phyloP scores from a whole-genome alignment of 129 eudicot genomes.

The Pittosporum tobira region DNA sequence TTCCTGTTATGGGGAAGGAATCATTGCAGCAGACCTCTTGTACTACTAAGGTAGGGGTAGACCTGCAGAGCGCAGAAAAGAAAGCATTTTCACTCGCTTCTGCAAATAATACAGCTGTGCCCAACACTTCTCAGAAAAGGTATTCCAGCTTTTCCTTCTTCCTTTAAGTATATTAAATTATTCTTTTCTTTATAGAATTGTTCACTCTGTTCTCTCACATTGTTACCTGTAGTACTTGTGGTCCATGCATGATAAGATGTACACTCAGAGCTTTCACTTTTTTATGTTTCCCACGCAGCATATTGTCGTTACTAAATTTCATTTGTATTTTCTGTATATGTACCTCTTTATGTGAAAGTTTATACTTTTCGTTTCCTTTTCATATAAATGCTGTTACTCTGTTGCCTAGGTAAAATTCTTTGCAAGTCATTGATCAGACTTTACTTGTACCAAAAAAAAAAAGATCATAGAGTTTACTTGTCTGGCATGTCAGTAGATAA shows the following conservation, averaged over 20 bases:
- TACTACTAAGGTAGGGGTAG: conserved; percentile 20
- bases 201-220: conserved; percentile 8
- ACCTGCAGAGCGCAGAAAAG: conserved; percentile 42
- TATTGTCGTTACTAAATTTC: background rate
- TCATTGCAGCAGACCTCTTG: conserved; percentile 38
- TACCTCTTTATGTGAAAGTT: background rate
- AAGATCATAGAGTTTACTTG: no score
- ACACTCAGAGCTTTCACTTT: conserved; percentile 4
- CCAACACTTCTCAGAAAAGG: conserved; percentile 72
- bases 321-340: background rate
- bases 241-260: conserved; percentile 44
- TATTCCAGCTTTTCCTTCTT: conserved; percentile 15
- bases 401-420: no score
- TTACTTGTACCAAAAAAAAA: no score
- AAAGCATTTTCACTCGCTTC: conserved; percentile 42
- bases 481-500: no score
- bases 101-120: conserved; percentile 53
- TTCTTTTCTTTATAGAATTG: conserved; percentile 26
- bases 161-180: background rate
- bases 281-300: background rate
- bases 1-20: conserved; percentile 30
- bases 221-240: conserved; percentile 19
- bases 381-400: background rate
- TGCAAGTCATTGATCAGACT: no score
- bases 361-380: background rate